A percentile compares a stretch with the other conserved stretches of the same genome.
phyloP scores from a whole-genome alignment of 139 green algal genomes.

The Nannochloris sp. region DNA sequence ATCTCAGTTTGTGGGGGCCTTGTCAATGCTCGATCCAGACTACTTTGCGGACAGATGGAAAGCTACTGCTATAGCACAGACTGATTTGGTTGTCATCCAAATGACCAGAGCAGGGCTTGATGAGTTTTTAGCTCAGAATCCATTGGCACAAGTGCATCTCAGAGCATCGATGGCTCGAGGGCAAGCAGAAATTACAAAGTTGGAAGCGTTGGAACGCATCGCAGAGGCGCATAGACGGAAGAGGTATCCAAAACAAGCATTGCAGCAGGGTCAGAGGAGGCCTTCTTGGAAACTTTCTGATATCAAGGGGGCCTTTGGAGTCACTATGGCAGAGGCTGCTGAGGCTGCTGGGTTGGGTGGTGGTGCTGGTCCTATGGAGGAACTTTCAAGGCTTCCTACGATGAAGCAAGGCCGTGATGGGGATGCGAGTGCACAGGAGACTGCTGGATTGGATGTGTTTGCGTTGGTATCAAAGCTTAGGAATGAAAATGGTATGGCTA shows the following conservation, averaged over 20 bases:
- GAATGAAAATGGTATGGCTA: too few species aligned
- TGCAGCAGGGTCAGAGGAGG: neutral
- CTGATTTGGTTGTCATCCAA: conserved; percentile 8
- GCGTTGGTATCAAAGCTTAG: conserved; percentile 11
- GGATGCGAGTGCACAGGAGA: neutral
- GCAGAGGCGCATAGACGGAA: neutral
- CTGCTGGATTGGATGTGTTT: conserved; percentile 15
- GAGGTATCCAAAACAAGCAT: too few species aligned
- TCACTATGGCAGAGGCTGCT: neutral
- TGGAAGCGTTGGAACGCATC: conserved; percentile 29
- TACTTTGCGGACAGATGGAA: conserved; percentile 18
- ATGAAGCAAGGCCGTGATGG: neutral
- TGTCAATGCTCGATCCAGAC: conserved; percentile 18
- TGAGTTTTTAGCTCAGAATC: conserved; percentile 27
- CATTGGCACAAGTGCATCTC: conserved; percentile 31
- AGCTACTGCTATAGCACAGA: conserved; percentile 1
- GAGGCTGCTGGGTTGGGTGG: neutral
- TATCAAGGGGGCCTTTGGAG: neutral
- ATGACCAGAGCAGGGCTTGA: conserved; percentile 23
- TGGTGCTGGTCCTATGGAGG: neutral
- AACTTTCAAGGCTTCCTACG: neutral
- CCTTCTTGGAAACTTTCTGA: neutral
- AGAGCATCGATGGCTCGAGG: conserved; percentile 21
- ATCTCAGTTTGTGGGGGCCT: conserved; percentile 15
- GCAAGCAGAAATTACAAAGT: conserved; percentile 15